Evolutionary conservation across 176 grass and related monocot species (phyloP).

Genomic region (Phoenix roebelenii): DNA sequence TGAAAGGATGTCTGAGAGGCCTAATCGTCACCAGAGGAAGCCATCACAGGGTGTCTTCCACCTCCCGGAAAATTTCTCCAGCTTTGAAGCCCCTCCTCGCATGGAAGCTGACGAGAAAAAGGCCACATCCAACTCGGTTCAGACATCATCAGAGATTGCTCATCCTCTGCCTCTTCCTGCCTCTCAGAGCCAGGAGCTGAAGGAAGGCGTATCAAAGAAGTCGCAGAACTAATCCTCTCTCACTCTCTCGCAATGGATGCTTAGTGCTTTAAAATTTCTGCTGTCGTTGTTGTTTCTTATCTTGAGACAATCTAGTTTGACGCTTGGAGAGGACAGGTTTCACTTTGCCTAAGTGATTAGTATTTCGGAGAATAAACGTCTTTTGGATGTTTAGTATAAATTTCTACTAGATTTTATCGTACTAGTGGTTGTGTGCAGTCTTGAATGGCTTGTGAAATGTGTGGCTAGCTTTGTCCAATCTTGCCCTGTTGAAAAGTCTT

Average conservation of each 20-base stretch:
- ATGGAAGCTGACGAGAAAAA: slow-evolving; percentile 5
- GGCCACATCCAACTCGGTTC: not conserved
- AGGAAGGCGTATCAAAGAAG: not conserved
- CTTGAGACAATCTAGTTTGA: no score
- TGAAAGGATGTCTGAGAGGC: slow-evolving; percentile 45
- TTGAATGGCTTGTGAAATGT: no score
- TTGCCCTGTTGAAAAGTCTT: no score
- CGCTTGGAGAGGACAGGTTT: no score
- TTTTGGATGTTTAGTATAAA: no score
- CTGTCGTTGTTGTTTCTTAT: no score
- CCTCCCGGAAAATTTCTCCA: slow-evolving; percentile 76
- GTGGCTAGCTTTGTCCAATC: no score
- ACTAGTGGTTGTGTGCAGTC: no score
- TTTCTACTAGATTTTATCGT: no score
- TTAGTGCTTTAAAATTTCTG: no score
- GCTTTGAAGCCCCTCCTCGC: slow-evolving; percentile 31
- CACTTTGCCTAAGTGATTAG: not conserved
- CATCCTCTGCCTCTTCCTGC: slow-evolving; percentile 3
- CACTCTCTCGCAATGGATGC: no score
- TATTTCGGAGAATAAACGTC: not conserved
- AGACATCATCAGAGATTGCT: not conserved
- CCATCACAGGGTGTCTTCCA: slow-evolving; percentile 76
- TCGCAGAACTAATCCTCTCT: not conserved
- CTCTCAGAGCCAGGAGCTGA: not conserved
- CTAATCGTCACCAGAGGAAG: slow-evolving; percentile 71